These are phyloP conservation scores for Pichia deserticola DNA, from an alignment of 805 yeast species.

Conservation along the genomic window DNA sequence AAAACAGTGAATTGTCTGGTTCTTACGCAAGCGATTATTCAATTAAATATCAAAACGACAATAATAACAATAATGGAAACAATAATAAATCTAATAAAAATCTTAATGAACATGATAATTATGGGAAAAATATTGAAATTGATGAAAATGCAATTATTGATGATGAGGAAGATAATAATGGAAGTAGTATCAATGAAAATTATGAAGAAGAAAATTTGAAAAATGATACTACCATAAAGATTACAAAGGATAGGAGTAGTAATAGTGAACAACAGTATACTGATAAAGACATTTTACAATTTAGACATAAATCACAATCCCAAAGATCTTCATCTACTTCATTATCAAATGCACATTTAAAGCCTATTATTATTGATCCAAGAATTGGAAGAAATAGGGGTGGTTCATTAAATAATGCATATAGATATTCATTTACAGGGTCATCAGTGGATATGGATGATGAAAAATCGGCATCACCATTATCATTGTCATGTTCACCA, in stretches of 20 bases:
- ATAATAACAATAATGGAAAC: not conserved
- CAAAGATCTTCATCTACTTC: not conserved
- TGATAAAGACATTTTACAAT: not conserved
- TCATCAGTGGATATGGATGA: conserved; percentile 30
- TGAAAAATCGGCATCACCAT: conserved; percentile 24
- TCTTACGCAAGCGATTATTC: conserved; percentile 1
- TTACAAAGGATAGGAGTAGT: not conserved
- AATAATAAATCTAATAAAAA: too few species aligned
- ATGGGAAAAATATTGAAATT: not conserved
- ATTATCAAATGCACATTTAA: not conserved
- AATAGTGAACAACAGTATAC: not conserved
- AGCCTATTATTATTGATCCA: conserved; percentile 16
- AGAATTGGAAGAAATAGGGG: not conserved
- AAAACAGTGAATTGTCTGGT: not conserved
- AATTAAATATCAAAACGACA: not conserved
- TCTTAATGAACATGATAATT: too few species aligned
- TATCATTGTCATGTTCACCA: conserved; percentile 14
- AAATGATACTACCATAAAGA: not conserved
- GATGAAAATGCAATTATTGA: conserved; percentile 21
- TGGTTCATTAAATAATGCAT: conserved; percentile 5
- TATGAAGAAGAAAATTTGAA: not conserved
- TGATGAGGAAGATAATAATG: conserved; percentile 16
- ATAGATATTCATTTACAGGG: conserved; percentile 27
- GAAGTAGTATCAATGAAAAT: not conserved
- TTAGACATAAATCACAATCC: not conserved